These are phyloP conservation scores for Cardamine occulta DNA, from an alignment of 345 rosid species.

Conservation along the genomic window DNA sequence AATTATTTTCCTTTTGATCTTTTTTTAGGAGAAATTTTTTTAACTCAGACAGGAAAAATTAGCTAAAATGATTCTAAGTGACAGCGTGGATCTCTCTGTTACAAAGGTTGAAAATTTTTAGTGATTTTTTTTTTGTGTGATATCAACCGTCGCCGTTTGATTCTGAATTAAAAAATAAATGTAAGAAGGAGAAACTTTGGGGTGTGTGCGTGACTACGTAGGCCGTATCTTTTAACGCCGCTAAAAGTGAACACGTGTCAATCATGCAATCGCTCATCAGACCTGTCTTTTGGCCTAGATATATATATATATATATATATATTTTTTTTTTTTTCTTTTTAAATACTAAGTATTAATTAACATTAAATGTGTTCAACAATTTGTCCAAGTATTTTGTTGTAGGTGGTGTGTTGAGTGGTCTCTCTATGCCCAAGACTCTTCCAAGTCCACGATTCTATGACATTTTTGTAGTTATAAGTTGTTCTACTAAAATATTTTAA, in stretches of 20 bases:
- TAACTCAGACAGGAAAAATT: background rate
- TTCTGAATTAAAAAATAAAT: background rate
- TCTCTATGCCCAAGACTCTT: background rate
- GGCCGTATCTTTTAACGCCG: constrained; percentile 30
- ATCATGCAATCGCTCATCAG: constrained; percentile 37
- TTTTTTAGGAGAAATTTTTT: background rate
- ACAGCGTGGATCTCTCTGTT: constrained; percentile 42
- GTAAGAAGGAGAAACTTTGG: constrained; percentile 21
- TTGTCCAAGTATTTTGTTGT: constrained; percentile 1
- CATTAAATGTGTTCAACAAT: constrained; percentile 33
- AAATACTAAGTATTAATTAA: background rate
- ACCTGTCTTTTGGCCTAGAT: constrained; percentile 36
- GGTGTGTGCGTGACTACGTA: constrained; percentile 44
- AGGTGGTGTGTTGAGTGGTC: constrained; percentile 1
- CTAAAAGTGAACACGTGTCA: constrained; percentile 41
- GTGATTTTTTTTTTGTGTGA: background rate
- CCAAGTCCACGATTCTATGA: background rate
- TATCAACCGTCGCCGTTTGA: constrained; percentile 30
- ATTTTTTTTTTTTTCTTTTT: background rate
- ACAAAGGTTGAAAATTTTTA: constrained; percentile 34
- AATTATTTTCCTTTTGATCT: background rate
- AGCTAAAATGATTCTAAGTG: background rate
- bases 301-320: too few species aligned
- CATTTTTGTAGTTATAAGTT: background rate
- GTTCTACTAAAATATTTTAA: background rate